Evolutionary conservation across 805 yeast genomes (phyloP).

Genomic region (Ogataea methanolica): DNA sequence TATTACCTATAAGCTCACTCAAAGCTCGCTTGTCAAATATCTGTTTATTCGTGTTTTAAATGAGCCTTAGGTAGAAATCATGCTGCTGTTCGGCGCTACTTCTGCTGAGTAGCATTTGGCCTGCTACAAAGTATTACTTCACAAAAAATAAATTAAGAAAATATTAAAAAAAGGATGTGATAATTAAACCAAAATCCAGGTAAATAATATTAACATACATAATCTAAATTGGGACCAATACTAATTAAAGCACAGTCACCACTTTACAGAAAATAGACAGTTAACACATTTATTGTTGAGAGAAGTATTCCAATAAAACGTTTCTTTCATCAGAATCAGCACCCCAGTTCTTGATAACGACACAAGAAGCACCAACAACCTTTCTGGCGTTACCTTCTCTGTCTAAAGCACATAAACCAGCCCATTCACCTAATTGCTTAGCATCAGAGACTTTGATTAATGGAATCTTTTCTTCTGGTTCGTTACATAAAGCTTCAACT

Average conservation of each 20-base stretch:
- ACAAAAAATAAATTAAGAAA: background rate
- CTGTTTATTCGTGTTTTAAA: no score
- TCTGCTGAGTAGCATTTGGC: no score
- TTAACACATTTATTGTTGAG: conserved; percentile 61
- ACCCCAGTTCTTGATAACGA: conserved; percentile 99
- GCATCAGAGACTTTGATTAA: conserved; percentile 99
- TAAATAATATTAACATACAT: background rate
- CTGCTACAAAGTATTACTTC: background rate
- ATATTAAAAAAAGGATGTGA: background rate
- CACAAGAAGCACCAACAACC: conserved; percentile 99
- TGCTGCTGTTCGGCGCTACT: no score
- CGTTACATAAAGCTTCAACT: conserved; percentile 99
- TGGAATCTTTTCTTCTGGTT: conserved; percentile 94
- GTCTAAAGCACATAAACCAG: conserved; percentile 99
- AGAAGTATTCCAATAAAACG: conserved; percentile 93
- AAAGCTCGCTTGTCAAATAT: no score
- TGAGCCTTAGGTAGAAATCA: no score
- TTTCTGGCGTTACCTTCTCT: conserved; percentile 99
- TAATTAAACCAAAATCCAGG: background rate
- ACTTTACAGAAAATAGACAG: background rate
- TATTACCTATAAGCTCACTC: no score
- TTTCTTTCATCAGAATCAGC: conserved; percentile 97
- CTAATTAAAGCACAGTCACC: background rate
- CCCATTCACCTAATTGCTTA: conserved; percentile 99
- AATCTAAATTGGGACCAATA: background rate